Evolutionary conservation across 129 eudicot species (phyloP), one percentile per base, ranked within the genome.

Genomic region (Rutidosis leptorrhynchoides): DNA sequence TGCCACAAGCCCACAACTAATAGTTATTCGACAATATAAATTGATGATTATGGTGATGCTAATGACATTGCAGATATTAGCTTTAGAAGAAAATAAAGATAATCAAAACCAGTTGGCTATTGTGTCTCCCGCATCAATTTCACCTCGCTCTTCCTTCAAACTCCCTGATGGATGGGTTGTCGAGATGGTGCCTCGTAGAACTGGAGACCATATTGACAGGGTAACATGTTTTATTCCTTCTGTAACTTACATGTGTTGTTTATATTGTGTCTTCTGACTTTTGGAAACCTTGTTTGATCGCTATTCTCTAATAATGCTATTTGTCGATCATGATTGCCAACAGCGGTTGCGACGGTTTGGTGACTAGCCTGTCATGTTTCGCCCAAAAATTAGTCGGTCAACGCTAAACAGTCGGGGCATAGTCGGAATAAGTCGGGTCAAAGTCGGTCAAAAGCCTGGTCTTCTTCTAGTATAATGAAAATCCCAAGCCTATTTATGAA

Each of bases 151-250:
- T 1, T 24, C 77, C 30, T 65, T 35, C 57, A 42, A 49, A 22
- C 82, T 92, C 37, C 96, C 98, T 57, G 90, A 88, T 73, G 98
- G 96, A 67, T 87, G 98, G 98, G 74, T 85, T 52, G 88, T 92
- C 68, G 81, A 92, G 80, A 78, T 85, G 78, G 85, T 82, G 20
- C 96, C 96, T 5, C 90, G 98, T 43, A 80, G 49, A 51, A 24
- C 26, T 65, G 80, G 75, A 1, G 35, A 32, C 69, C 37, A 24
- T 43, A n/a, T 16, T 62, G 96, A 88, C 79, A 85, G 77, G 95
- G 97, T 91, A 75, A 5, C 67, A 16, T n/a, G n/a, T 52, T 32
- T 23, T 12, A 7, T 64, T 27, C 55, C 30, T 14, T 7, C 62
- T 26, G 33, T 40, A 63, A 23, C 11, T 19, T n/a, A 21, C 32